phyloP scores from a whole-genome alignment of 139 green algal genomes.

The Tetradesmus lagerheimii region DNA sequence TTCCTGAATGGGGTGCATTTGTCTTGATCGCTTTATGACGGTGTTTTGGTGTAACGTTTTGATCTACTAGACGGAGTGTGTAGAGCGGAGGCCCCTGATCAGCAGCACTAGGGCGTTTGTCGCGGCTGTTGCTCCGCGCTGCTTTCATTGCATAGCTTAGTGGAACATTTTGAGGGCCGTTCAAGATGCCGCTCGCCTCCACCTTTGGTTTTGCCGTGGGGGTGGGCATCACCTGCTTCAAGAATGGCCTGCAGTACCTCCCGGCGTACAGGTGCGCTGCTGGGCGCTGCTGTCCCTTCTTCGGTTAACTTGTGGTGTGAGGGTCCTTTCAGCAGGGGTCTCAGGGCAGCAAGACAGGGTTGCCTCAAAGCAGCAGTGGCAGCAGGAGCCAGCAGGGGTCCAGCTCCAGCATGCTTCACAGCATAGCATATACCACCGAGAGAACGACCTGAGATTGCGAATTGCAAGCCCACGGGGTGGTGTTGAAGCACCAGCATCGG shows the following conservation, averaged over 20 bases:
- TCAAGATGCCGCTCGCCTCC: background rate
- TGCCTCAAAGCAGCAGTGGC: background rate
- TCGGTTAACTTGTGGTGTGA: background rate
- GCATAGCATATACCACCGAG: too few relatives aligned
- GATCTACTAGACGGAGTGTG: background rate
- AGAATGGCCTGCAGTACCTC: conserved; percentile 46
- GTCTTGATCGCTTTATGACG: background rate
- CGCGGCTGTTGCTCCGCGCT: background rate
- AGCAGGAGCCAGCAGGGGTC: too few relatives aligned
- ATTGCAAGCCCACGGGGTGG: too few relatives aligned
- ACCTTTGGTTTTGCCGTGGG: conserved; percentile 28
- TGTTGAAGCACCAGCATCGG: background rate
- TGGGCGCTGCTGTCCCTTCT: background rate
- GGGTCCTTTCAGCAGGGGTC: background rate
- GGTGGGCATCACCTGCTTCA: conserved; percentile 48
- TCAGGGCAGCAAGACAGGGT: background rate
- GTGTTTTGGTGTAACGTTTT: background rate
- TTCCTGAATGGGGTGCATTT: background rate
- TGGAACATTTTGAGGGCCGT: background rate
- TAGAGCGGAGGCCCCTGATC: background rate
- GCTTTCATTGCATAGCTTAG: background rate
- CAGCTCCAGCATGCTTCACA: too few relatives aligned
- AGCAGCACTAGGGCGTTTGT: background rate
- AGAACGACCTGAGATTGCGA: too few relatives aligned
- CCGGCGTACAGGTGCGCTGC: conserved; percentile 43